Conservation (phyloP, 345 rosid genomes). For the Eucalyptus shirleyi region DNA sequence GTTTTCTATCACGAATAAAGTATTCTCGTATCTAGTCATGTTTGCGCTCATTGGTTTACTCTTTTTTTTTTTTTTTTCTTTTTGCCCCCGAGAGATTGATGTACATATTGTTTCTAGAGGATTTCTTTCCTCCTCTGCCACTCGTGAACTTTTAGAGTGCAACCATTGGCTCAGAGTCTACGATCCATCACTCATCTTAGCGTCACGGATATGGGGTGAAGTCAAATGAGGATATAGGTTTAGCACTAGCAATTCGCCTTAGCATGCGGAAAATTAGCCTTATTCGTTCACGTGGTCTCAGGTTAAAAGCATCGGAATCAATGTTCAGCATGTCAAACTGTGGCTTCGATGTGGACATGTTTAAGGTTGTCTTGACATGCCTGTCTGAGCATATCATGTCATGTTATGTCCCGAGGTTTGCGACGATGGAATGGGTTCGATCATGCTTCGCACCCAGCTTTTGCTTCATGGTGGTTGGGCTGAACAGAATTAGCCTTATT, state of each 20-base stretch:
- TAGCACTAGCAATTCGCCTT: not conserved
- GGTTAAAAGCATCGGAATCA: not conserved
- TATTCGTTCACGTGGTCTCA: not conserved
- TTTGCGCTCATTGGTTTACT: not conserved
- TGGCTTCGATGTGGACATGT: not conserved
- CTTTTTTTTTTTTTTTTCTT: not conserved
- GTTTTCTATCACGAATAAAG: not conserved
- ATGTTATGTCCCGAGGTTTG: not conserved
- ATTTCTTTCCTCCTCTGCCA: not conserved
- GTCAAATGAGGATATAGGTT: not conserved
- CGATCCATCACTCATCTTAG: not conserved
- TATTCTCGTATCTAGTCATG: not conserved
- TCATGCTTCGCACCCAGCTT: too few relatives aligned
- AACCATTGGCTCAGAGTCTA: not conserved
- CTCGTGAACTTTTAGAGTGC: not conserved
- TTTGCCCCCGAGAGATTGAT: not conserved
- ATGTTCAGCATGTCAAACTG: not conserved
- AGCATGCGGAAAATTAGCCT: not conserved
- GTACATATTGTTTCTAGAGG: not conserved
- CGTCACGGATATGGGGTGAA: not conserved
- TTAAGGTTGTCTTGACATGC: not conserved
- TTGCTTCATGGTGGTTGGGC: too few relatives aligned
- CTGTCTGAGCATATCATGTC: not conserved
- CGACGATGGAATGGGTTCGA: too few relatives aligned
- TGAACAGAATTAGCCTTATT: not conserved